A percentile compares a stretch with the other conserved stretches of the same genome.
Evolutionary conservation across 1,139 yeast genomes (phyloP).

Genomic region (Pichia terricola): DNA sequence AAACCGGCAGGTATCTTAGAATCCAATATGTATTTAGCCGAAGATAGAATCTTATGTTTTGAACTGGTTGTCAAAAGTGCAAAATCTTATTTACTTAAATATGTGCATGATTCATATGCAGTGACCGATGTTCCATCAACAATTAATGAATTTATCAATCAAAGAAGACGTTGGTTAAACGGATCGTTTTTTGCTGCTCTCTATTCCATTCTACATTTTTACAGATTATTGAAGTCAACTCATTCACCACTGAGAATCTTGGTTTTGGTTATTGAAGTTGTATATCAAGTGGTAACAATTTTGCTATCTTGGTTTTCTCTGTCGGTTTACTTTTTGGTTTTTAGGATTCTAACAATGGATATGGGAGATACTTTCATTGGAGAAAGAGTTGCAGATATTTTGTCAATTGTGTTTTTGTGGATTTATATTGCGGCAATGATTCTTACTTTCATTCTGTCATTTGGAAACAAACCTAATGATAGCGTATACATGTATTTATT

Average conservation of each 20-base stretch:
- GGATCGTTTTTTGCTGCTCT: constrained; percentile 81
- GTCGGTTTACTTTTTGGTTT: constrained; percentile 68
- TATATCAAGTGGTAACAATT: constrained; percentile 58
- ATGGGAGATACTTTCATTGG: constrained; percentile 32
- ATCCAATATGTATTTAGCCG: constrained; percentile 76
- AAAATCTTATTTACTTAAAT: constrained; percentile 53
- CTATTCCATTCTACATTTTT: constrained; percentile 63
- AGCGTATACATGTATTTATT: constrained; percentile 71
- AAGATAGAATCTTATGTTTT: constrained; percentile 74
- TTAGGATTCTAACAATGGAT: constrained; percentile 51
- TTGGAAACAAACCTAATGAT: constrained; percentile 93
- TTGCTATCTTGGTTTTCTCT: constrained; percentile 71
- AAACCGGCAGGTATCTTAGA: constrained; percentile 58
- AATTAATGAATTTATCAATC: constrained; percentile 63
- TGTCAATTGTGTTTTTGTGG: constrained; percentile 82
- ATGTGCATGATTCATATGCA: constrained; percentile 69
- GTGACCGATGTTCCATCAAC: constrained; percentile 78
- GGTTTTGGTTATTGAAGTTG: constrained; percentile 55
- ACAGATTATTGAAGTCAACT: constrained; percentile 54
- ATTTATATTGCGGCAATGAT: constrained; percentile 76
- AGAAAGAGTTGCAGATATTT: constrained; percentile 49
- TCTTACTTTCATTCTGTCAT: constrained; percentile 80
- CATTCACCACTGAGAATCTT: constrained; percentile 55
- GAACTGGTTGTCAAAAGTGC: constrained; percentile 67
- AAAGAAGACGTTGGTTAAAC: constrained; percentile 78